A percentile compares a stretch with the other conserved stretches of the same genome.
Conservation (phyloP, 2,329 filamentous ascomycete species). For the Nemania serpens region DNA sequence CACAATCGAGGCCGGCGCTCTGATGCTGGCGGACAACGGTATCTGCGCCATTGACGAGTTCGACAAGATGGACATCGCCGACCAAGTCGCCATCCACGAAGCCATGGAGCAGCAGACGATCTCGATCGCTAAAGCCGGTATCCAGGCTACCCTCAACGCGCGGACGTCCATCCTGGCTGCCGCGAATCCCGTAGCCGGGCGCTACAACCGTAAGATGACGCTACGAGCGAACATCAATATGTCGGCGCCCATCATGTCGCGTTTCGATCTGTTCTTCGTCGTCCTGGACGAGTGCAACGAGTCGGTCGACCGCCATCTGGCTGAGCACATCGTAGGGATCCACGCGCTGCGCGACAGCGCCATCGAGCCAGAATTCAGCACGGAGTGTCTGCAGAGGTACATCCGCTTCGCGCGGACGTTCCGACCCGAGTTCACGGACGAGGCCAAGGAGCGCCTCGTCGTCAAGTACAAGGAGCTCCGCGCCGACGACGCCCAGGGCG, state of each 20-base stretch:
- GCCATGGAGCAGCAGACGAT: slow-evolving; percentile 99
- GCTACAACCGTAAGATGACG: slow-evolving; percentile 97
- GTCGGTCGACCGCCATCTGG: slow-evolving; percentile 84
- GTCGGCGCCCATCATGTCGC: slow-evolving; percentile 98
- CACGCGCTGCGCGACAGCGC: slow-evolving; percentile 93
- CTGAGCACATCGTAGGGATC: slow-evolving; percentile 91
- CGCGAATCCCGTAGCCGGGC: slow-evolving; percentile 91
- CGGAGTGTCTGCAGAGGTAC: slow-evolving; percentile 94
- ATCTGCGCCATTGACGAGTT: slow-evolving; percentile 99
- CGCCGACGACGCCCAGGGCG: slow-evolving; percentile 90
- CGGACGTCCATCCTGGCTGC: slow-evolving; percentile 94
- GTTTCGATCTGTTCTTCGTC: slow-evolving; percentile 98
- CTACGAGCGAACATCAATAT: slow-evolving; percentile 97
- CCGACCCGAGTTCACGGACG: slow-evolving; percentile 86
- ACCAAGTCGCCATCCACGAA: slow-evolving; percentile 99
- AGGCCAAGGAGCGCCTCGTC: slow-evolving; percentile 84
- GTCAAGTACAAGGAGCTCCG: slow-evolving; percentile 94
- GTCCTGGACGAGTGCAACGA: slow-evolving; percentile 97
- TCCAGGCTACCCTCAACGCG: slow-evolving; percentile 95
- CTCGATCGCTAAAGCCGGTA: slow-evolving; percentile 97
- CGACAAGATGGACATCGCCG: slow-evolving; percentile 98
- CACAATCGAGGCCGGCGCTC: slow-evolving; percentile 95
- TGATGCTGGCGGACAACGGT: slow-evolving; percentile 96
- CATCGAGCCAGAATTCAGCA: slow-evolving; percentile 90
- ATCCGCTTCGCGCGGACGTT: slow-evolving; percentile 96